These are phyloP conservation scores for Bauhinia variegata DNA, from an alignment of 306 rosid genomes.

Conservation along the genomic window DNA sequence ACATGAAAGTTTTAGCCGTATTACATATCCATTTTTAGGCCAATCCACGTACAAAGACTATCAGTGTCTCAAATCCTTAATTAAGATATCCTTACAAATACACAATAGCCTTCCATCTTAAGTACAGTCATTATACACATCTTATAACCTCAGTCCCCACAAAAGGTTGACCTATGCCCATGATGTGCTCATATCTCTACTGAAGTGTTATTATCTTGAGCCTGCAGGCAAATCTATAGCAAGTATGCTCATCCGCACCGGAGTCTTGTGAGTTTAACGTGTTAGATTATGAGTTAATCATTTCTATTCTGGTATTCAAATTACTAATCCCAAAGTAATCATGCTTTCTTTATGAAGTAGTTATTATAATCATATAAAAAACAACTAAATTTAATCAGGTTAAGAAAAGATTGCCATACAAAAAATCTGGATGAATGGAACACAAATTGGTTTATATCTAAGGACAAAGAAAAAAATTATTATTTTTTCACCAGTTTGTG, in stretches of 20 bases:
- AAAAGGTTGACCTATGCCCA: too few species aligned
- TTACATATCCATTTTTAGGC: background rate
- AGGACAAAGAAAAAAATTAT: background rate
- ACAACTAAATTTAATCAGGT: background rate
- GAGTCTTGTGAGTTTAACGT: too few species aligned
- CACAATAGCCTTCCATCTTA: background rate
- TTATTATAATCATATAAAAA: background rate
- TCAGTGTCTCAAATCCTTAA: too few species aligned
- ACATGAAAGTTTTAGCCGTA: too few species aligned
- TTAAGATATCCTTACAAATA: slow-evolving; percentile 9
- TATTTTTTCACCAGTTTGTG: background rate
- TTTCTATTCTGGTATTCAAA: background rate
- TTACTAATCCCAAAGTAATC: slow-evolving; percentile 23
- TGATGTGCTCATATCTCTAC: too few species aligned
- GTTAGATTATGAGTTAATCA: too few species aligned
- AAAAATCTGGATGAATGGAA: slow-evolving; percentile 24
- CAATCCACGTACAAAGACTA: background rate
- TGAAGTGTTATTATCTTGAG: too few species aligned
- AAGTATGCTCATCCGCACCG: too few species aligned
- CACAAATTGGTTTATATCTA: background rate
- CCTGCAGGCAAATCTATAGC: too few species aligned
- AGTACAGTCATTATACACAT: slow-evolving; percentile 8
- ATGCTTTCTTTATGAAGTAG: slow-evolving; percentile 3
- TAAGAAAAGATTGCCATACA: background rate
- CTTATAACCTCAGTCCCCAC: slow-evolving; percentile 1